phyloP scores from a whole-genome alignment of 1,139 yeast genomes.

The Meyerozyma sp. region DNA sequence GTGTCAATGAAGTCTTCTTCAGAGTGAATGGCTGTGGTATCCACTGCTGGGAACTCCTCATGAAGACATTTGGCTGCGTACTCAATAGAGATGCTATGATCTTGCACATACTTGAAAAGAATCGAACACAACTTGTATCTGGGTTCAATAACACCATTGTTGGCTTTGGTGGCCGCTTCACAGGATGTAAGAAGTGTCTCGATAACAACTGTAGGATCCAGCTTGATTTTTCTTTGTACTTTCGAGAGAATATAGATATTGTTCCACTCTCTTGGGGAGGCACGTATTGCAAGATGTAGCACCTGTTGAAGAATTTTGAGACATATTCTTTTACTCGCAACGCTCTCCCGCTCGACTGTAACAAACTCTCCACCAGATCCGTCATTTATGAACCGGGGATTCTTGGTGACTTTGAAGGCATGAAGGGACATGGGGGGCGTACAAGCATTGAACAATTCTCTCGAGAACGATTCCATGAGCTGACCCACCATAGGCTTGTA shows the following conservation, averaged over 20 bases:
- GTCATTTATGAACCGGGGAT: constrained; percentile 29
- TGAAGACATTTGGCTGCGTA: constrained; percentile 36
- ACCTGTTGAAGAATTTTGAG: constrained; percentile 33
- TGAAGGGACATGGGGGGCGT: constrained; percentile 65
- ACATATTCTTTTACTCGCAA: constrained; percentile 22
- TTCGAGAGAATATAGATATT: constrained; percentile 57
- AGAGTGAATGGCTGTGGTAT: constrained; percentile 8
- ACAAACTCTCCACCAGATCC: constrained; percentile 20
- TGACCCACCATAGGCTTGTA: constrained; percentile 33
- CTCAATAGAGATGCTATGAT: constrained; percentile 22
- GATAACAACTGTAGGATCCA: constrained; percentile 25
- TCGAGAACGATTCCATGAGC: constrained; percentile 55
- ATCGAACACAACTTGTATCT: constrained; percentile 61
- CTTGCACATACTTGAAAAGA: constrained; percentile 50
- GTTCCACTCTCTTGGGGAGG: constrained; percentile 55
- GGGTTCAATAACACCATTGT: constrained; percentile 67
- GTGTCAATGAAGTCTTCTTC: constrained; percentile 20
- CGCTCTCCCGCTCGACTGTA: constrained; percentile 16
- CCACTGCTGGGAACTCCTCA: constrained; percentile 24
- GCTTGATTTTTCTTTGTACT: constrained; percentile 45
- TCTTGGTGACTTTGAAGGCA: constrained; percentile 39
- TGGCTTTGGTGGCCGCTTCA: constrained; percentile 32
- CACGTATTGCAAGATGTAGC: constrained; percentile 38
- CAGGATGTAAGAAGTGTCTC: constrained; percentile 39
- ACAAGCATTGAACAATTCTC: constrained; percentile 56